These are phyloP conservation scores for Sergeia podlipaevii DNA, from an alignment of 208 protist species.

Conservation along the genomic window DNA sequence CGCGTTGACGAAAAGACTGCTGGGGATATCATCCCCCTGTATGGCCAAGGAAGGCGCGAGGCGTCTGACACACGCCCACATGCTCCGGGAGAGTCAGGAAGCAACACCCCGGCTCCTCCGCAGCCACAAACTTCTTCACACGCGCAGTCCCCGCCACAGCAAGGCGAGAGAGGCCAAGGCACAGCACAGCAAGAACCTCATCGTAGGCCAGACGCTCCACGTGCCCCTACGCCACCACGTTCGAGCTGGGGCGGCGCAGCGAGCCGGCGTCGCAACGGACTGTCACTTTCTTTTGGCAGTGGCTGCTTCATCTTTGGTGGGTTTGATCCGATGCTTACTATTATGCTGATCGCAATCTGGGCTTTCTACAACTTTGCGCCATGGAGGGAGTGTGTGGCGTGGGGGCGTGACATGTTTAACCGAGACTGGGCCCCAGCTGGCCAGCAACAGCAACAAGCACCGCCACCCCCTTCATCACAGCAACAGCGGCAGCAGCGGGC, in stretches of 20 bases:
- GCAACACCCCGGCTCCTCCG: not conserved
- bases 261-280: too few relatives aligned
- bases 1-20: constrained; percentile 39
- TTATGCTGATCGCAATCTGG: constrained; percentile 28
- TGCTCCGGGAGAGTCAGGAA: not conserved
- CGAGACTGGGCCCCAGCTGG: too few relatives aligned
- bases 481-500: too few relatives aligned
- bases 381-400: constrained; percentile 29
- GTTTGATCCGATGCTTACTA: constrained; percentile 17
- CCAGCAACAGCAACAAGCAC: too few relatives aligned
- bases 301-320: constrained; percentile 47
- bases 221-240: constrained; percentile 44
- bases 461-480: too few relatives aligned
- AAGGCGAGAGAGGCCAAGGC: not conserved
- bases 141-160: not conserved
- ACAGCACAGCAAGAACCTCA: constrained; percentile 9
- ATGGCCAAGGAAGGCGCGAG: constrained; percentile 46
- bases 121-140: constrained; percentile 3
- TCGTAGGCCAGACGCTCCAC: constrained; percentile 33
- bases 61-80: not conserved
- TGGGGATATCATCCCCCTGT: constrained; percentile 81
- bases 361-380: constrained; percentile 42
- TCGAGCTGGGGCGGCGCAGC: constrained; percentile 3
- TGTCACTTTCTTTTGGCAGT: constrained; percentile 39
- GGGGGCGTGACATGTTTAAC: too few relatives aligned